Evolutionary conservation across 108 stramenopile species (phyloP).

Genomic region (Fragilaria crotonensis): DNA sequence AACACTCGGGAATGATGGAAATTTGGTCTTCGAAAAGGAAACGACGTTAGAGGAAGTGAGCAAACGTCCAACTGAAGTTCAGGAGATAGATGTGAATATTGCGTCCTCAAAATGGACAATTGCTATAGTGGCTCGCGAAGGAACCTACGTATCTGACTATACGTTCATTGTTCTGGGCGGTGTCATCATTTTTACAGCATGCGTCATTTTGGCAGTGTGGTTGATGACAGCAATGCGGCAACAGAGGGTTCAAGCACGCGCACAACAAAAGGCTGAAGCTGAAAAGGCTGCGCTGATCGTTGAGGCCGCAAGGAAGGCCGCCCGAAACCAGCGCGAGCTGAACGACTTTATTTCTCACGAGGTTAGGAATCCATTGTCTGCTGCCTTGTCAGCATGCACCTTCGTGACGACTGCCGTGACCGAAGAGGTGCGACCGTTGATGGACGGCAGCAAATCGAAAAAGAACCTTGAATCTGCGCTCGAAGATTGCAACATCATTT

Average conservation of each 20-base stretch:
- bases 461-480: conserved; percentile 3
- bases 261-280: conserved; percentile 22
- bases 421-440: neutral
- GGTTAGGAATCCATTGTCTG: conserved; percentile 20
- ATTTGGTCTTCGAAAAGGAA: conserved; percentile 1
- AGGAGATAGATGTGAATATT: conserved; percentile 8
- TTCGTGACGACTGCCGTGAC: conserved; percentile 5
- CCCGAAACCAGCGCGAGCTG: conserved; percentile 29
- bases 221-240: conserved; percentile 3
- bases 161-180: conserved; percentile 20
- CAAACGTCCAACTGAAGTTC: neutral
- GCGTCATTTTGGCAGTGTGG: conserved; percentile 25
- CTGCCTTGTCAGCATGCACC: conserved; percentile 9
- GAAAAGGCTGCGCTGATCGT: conserved; percentile 39
- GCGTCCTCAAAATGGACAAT: conserved; percentile 27
- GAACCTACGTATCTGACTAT: neutral
- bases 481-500: conserved; percentile 38
- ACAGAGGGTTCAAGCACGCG: neutral
- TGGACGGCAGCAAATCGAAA: neutral
- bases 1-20: no score
- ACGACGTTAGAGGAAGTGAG: neutral
- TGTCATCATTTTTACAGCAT: conserved; percentile 19
- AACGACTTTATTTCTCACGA: conserved; percentile 35
- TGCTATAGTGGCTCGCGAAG: conserved; percentile 14
- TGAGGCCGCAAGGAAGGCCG: conserved; percentile 30